Conservation (phyloP, 768 basidiomycete species). For the Mrakia gelida region DNA sequence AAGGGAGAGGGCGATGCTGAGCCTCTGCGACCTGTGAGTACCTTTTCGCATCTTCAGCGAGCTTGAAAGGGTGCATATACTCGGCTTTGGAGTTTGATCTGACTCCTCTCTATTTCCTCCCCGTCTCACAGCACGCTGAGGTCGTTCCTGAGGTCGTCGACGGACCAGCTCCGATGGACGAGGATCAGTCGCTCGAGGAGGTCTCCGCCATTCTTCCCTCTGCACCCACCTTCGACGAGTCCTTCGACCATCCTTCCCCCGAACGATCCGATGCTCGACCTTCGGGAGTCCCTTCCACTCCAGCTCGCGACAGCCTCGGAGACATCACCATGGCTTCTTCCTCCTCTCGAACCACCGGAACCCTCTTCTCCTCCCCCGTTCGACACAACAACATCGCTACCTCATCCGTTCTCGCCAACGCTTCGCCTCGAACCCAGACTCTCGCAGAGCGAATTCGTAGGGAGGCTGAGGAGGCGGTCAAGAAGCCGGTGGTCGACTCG, state of each 20-base stretch:
- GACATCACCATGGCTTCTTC: neutral
- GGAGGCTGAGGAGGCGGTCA: neutral
- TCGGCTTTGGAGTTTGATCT: neutral
- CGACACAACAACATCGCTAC: neutral
- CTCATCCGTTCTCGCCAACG: neutral
- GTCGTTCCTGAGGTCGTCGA: neutral
- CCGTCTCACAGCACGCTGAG: neutral
- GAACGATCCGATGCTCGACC: neutral
- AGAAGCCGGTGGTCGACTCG: neutral
- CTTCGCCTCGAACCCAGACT: neutral
- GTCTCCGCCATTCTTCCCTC: neutral
- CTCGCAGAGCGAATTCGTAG: neutral
- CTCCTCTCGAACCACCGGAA: neutral
- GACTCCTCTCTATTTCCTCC: neutral
- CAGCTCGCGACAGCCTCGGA: neutral
- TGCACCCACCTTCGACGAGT: neutral
- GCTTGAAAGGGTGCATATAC: neutral
- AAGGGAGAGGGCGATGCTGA: conserved; percentile 7
- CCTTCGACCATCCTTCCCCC: neutral
- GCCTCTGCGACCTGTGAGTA: conserved; percentile 4
- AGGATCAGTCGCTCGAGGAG: neutral
- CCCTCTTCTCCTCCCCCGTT: neutral
- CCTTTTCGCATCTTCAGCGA: too few species aligned
- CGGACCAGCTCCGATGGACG: neutral
- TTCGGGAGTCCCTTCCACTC: neutral